phyloP scores from a whole-genome alignment of 176 grass and related monocot species.

The Pharus latifolius region DNA sequence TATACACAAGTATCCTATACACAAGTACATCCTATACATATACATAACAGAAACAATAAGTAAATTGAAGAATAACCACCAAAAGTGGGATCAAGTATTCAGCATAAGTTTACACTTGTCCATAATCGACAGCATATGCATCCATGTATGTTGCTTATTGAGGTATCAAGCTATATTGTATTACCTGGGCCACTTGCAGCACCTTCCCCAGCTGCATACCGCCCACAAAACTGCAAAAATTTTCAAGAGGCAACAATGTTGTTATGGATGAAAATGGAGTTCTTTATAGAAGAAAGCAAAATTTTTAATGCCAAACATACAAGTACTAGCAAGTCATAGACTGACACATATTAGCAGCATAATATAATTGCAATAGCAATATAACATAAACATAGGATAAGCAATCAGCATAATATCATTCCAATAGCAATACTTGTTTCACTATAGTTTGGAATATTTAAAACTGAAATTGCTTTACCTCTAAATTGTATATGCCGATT shows the following conservation, averaged over 20 bases:
- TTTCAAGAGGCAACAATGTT: no score
- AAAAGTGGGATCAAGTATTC: no score
- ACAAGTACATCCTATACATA: no score
- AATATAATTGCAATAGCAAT: background rate
- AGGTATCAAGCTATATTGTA: no score
- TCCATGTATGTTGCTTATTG: no score
- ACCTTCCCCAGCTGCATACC: conserved; percentile 59
- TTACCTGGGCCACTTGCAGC: conserved; percentile 55
- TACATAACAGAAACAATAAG: no score
- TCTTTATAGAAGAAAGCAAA: conserved; percentile 6
- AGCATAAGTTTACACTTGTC: background rate
- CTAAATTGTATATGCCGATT: conserved; percentile 87
- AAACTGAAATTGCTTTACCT: conserved; percentile 68
- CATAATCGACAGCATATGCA: no score
- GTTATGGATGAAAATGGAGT: conserved; percentile 7
- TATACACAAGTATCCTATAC: no score
- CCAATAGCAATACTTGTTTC: no score
- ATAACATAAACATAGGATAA: background rate
- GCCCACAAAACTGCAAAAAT: conserved; percentile 83
- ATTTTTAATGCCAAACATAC: conserved; percentile 8
- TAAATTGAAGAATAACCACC: no score
- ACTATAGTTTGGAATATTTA: no score
- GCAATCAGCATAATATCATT: conserved; percentile 1
- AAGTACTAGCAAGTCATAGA: background rate
- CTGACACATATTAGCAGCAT: background rate